Conservation (phyloP, 257 asterid genomes). For the Lycium barbarum region DNA sequence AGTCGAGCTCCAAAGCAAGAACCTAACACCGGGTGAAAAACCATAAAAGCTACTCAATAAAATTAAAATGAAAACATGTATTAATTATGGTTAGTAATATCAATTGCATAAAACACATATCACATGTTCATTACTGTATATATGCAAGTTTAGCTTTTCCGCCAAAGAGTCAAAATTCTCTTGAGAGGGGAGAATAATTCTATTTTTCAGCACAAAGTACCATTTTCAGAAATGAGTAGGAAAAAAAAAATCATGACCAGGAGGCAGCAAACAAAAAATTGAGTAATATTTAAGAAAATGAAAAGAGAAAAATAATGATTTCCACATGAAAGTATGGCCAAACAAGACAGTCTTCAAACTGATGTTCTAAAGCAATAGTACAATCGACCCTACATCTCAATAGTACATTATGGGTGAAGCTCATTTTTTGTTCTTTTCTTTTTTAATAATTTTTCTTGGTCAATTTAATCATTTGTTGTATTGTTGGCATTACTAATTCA, state of each 20-base stretch:
- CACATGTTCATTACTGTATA: too few relatives aligned
- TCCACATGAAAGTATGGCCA: constrained; percentile 29
- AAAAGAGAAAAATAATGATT: neutral
- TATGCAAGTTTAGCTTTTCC: too few relatives aligned
- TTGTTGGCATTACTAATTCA: too few relatives aligned
- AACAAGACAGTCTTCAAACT: neutral
- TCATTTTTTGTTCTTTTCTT: neutral
- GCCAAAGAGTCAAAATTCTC: too few relatives aligned
- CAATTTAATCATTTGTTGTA: neutral
- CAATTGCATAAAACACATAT: too few relatives aligned
- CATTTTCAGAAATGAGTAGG: neutral
- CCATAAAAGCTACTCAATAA: too few relatives aligned
- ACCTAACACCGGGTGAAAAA: too few relatives aligned
- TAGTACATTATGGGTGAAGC: neutral
- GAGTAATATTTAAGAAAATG: neutral
- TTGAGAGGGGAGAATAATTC: too few relatives aligned
- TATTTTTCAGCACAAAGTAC: too few relatives aligned
- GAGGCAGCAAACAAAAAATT: neutral
- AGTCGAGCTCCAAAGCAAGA: too few relatives aligned
- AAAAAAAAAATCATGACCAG: neutral
- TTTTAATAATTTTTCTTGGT: neutral
- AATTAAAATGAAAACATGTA: too few relatives aligned
- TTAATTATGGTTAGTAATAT: too few relatives aligned
- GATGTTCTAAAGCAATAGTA: neutral
- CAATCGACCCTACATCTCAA: neutral